Base-by-base conservation (phyloP, 257 asterid genomes). In the Forsythia viridissima region DNA sequence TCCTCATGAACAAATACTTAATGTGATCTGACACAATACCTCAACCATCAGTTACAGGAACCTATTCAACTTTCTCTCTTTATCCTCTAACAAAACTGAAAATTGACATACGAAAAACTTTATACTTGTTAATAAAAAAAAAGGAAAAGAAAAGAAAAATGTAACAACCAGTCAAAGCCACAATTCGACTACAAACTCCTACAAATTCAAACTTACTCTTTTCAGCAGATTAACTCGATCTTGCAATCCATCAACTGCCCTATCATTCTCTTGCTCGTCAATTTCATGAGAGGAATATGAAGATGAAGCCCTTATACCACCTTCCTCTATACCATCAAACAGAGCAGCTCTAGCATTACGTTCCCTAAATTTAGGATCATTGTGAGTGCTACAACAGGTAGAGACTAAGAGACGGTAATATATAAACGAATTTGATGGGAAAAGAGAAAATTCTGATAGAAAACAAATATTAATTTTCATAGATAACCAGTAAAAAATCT, bases 311-410 rank as follows among this genome's bases (percentile, higher is more conserved):
- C 97, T 86, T 78, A 94, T 90, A 43, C 97, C 99, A 72, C 98
- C 98, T 85, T 94, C 98, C 88, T 94, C 99, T 77, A 94, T 94
- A n/a, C 98, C 99, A 82, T 94, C 98, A 82, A 94, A 93, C n/a
- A 94, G 93, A 42, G 99, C 94, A 79, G 79, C 75, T 87, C 98
- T 91, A 72, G 88, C 79, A 82, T 84, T 88, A 69, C 95, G 93
- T 40, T 94, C 99, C 96, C 95, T 94, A 80, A 55, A 75, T 72
- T 15, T 82, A 73, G 59, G 41, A 74, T 71, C 66, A 13, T 72
- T 40, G 69, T 36, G 46, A 77, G 43, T 4, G 12, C 2, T 16
- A 61, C 16, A 40, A 15, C 38, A 16, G 11, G 38, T 10, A 34
- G 24, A 36, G 16, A 20, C 8, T 4, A 38, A 1, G 4, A 24